phyloP scores from a whole-genome alignment of 441 rosid species.

The Erodium chrysanthum region DNA sequence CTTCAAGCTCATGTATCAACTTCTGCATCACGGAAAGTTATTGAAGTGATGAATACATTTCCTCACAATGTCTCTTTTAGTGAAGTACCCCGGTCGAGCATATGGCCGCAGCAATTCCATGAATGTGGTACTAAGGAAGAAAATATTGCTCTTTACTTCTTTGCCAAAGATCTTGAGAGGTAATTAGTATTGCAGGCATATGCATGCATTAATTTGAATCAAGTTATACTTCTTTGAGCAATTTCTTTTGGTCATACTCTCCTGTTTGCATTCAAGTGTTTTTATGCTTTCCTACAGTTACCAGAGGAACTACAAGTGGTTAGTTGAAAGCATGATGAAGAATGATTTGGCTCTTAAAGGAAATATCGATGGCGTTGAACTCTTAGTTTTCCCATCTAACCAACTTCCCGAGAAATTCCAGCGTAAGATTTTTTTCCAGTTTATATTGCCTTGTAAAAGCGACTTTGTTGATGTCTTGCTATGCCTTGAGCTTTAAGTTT shows the following conservation, averaged over 20 bases:
- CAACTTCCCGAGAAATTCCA: conserved; percentile 78
- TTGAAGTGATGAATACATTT: conserved; percentile 61
- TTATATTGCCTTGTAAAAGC: conserved; percentile 7
- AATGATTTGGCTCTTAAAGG: conserved; percentile 83
- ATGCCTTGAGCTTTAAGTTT: conserved; percentile 5
- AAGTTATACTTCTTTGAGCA: background rate
- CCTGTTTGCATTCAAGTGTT: background rate
- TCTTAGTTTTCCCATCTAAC: conserved; percentile 76
- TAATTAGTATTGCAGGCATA: conserved; percentile 16
- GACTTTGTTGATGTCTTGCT: conserved; percentile 8
- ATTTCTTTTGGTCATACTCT: background rate
- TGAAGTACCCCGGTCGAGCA: conserved; percentile 70
- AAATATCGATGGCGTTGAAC: conserved; percentile 59
- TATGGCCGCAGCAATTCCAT: conserved; percentile 82
- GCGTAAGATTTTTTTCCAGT: conserved; percentile 43
- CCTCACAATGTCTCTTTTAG: conserved; percentile 46
- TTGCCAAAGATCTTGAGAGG: conserved; percentile 89
- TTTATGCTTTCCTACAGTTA: conserved; percentile 45
- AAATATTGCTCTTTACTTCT: conserved; percentile 92
- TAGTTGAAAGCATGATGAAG: conserved; percentile 71
- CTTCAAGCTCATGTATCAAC: conserved; percentile 87
- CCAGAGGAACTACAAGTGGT: conserved; percentile 61
- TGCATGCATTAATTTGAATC: background rate
- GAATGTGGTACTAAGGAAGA: conserved; percentile 63
- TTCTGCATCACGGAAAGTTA: conserved; percentile 76